Evolutionary conservation across 2,329 filamentous ascomycete genomes (phyloP).

Genomic region (Arthrobotrys conoides): DNA sequence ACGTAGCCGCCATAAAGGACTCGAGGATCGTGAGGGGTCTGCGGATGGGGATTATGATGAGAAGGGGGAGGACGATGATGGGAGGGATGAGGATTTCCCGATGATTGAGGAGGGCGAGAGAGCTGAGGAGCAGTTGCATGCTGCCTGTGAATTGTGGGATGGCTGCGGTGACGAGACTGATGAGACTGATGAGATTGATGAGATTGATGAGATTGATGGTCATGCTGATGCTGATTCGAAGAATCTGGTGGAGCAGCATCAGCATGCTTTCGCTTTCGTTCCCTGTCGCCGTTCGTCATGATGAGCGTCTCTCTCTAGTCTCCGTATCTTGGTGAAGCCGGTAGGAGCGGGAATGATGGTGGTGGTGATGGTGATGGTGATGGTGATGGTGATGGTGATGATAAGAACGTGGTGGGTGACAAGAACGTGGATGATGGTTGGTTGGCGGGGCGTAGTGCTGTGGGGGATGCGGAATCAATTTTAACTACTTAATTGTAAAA

Average conservation of each 20-base stretch:
- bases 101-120: neutral
- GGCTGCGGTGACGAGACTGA: neutral
- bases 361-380: neutral
- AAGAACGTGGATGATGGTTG: neutral
- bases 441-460: neutral
- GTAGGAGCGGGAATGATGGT: neutral
- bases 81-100: no score
- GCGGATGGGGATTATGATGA: neutral
- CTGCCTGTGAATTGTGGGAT: neutral
- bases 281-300: constrained; percentile 44
- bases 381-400: neutral
- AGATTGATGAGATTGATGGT: no score
- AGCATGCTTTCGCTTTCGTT: constrained; percentile 55
- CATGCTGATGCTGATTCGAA: constrained; percentile 25
- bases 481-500: no score
- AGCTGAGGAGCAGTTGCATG: constrained; percentile 2
- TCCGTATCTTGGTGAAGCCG: neutral
- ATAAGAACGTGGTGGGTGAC: neutral
- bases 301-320: neutral
- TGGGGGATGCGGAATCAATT: no score
- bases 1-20: constrained; percentile 48
- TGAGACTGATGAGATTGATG: no score
- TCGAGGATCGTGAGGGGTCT: constrained; percentile 32
- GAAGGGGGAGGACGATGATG: neutral
- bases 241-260: constrained; percentile 18